Evolutionary conservation across 225 moss, liverwort and hornwort species (phyloP), one percentile per base, ranked within the genome.

Genomic region (Rhytidiadelphus loreus): DNA sequence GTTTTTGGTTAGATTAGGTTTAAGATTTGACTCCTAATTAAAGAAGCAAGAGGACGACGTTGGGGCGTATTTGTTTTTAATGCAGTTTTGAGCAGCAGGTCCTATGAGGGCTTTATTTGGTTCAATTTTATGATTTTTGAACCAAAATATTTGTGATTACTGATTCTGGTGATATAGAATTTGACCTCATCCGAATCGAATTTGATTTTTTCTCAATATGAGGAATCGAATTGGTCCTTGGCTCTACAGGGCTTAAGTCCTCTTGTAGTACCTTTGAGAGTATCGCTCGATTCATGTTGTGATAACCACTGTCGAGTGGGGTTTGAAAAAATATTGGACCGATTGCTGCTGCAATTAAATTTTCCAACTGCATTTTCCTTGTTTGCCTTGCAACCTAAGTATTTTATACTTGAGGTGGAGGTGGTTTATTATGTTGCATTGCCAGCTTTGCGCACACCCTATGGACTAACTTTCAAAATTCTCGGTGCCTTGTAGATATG

Each of bases 401-500:
- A 44, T 80, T 29, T 72, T 48, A n/a, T n/a, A 53, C 26, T 84
- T 75, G 66, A 46, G 11, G 73, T 23, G 50, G 70, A 58, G 84
- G n/a, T 66, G 22, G 24, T 82, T 82, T 37, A 21, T 78, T 62
- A 26, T 66, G n/a, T 80, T 79, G 85, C 59, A 65, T 72, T 74
- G 81, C 35, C 60, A 70, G 80, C 23, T 84, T 87, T 69, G 39
- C 75, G 44, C 66, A 70, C 29, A 74, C 72, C 12, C 65, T 81
- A 83, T 62, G 86, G 24, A 59, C 44, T 83, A 33, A 87, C 70
- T 87, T 84, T 70, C 41, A 15, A 88, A 61, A 26, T 70, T 52
- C 22, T 90, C 88, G 81, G 35, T 86, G 70, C 69, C 56, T 87
- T 78, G 86, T 87, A 94, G 94, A 82, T 86, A 93, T 92, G 94